phyloP scores from a whole-genome alignment of 768 basidiomycete species.

The Hypsizygus marmoreus region DNA sequence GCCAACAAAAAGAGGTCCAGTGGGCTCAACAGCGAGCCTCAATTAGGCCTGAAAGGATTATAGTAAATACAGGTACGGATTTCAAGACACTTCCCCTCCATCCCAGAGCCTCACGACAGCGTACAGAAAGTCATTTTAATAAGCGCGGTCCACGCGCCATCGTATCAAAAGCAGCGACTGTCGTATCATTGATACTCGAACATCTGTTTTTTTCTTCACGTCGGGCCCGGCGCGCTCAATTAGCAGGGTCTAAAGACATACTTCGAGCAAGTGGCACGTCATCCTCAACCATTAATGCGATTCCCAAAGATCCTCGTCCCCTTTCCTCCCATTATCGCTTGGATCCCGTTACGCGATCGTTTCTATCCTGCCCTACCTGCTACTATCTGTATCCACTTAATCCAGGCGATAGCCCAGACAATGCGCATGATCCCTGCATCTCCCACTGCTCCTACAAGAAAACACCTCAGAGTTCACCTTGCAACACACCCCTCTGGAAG shows the following conservation, averaged over 20 bases:
- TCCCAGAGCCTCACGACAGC: neutral
- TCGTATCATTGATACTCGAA: neutral
- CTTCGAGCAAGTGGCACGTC: conserved; percentile 6
- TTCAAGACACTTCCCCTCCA: neutral
- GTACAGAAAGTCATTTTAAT: neutral
- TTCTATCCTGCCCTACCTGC: conserved; percentile 25
- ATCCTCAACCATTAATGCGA: neutral
- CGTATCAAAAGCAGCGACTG: neutral
- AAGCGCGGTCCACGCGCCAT: neutral
- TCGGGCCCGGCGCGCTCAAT: conserved; percentile 17
- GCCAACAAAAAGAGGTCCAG: neutral
- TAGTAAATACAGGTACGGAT: neutral
- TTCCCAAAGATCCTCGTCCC: conserved; percentile 25
- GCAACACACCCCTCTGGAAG: conserved; percentile 22
- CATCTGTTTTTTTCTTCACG: conserved; percentile 11
- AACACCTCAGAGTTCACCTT: conserved; percentile 15
- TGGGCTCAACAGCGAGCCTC: neutral
- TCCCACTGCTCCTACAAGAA: conserved; percentile 10
- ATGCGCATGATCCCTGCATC: neutral
- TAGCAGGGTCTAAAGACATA: conserved; percentile 20
- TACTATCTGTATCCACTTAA: conserved; percentile 19
- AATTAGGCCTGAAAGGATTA: neutral
- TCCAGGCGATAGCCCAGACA: conserved; percentile 1
- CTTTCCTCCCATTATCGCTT: conserved; percentile 15
- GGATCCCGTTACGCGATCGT: conserved; percentile 21